phyloP scores from a whole-genome alignment of 108 stramenopile species.

The Cyclotella sp. region DNA sequence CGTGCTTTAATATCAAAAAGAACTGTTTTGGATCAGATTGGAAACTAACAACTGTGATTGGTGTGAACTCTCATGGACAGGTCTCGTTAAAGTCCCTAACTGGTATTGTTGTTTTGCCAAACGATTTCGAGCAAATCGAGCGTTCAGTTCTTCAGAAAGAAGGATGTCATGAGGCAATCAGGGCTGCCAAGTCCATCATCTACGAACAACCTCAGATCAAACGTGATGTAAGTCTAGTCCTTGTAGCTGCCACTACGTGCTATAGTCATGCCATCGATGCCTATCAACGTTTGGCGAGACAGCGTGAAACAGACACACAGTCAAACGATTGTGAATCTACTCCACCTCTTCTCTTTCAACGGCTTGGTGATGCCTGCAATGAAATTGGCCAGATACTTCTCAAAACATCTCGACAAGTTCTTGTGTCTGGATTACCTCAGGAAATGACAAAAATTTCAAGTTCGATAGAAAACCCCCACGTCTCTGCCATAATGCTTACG shows the following conservation, averaged over 20 bases:
- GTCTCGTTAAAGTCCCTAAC: slow-evolving; percentile 43
- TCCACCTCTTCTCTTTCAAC: slow-evolving; percentile 64
- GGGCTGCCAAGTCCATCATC: slow-evolving; percentile 51
- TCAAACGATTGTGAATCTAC: slow-evolving; percentile 14
- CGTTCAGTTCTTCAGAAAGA: slow-evolving; percentile 46
- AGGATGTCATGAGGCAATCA: slow-evolving; percentile 47
- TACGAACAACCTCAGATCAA: slow-evolving; percentile 63
- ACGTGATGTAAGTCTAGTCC: slow-evolving; percentile 72
- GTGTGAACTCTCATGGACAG: slow-evolving; percentile 43
- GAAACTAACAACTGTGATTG: slow-evolving; percentile 26
- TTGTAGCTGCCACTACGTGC: slow-evolving; percentile 76
- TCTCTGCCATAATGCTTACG: slow-evolving; percentile 60
- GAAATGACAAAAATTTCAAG: slow-evolving; percentile 7
- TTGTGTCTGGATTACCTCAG: slow-evolving; percentile 34
- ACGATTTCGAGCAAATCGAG: slow-evolving; percentile 50
- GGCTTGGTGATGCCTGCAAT: slow-evolving; percentile 90
- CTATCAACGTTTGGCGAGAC: slow-evolving; percentile 41
- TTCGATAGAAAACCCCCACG: slow-evolving; percentile 39
- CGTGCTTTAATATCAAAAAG: slow-evolving; percentile 25
- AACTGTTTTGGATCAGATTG: slow-evolving; percentile 31
- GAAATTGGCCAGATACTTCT: slow-evolving; percentile 83
- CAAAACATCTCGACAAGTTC: slow-evolving; percentile 57
- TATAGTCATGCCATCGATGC: slow-evolving; percentile 70
- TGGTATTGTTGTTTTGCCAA: slow-evolving; percentile 45
- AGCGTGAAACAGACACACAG: neutral